phyloP scores from a whole-genome alignment of 1,139 yeast genomes.

The Hyphopichia fennica region DNA sequence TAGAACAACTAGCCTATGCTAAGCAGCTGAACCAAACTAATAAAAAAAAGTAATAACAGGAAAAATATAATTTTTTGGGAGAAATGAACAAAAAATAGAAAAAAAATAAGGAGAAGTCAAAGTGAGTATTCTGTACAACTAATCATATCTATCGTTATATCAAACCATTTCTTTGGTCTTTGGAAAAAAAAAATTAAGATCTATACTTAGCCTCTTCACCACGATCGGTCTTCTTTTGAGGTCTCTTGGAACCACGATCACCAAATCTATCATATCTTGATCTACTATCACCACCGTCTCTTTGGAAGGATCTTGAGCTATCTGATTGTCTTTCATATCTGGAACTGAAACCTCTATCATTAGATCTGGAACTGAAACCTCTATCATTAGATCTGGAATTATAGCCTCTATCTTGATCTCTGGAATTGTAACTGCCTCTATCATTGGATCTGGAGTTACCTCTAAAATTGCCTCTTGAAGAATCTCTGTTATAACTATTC shows the following conservation, averaged over 20 bases:
- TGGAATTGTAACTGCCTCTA: slow-evolving; percentile 23
- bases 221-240: not conserved
- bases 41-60: not conserved
- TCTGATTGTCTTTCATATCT: not conserved
- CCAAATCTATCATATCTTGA: not conserved
- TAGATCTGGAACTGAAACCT: slow-evolving; percentile 19
- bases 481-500: not conserved
- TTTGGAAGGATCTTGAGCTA: not conserved
- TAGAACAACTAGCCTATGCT: not conserved
- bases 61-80: not conserved
- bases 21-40: not conserved
- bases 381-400: slow-evolving; percentile 19
- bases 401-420: not conserved
- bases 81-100: not conserved
- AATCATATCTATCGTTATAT: not conserved
- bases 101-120: too few relatives aligned
- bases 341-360: slow-evolving; percentile 41
- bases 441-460: not conserved
- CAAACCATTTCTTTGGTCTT: too few relatives aligned
- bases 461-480: not conserved
- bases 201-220: not conserved
- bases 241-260: not conserved
- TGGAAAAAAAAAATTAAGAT: too few relatives aligned
- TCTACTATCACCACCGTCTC: not conserved
- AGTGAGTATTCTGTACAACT: too few relatives aligned